phyloP scores from a whole-genome alignment of 805 yeast genomes.

The Torulaspora indica region DNA sequence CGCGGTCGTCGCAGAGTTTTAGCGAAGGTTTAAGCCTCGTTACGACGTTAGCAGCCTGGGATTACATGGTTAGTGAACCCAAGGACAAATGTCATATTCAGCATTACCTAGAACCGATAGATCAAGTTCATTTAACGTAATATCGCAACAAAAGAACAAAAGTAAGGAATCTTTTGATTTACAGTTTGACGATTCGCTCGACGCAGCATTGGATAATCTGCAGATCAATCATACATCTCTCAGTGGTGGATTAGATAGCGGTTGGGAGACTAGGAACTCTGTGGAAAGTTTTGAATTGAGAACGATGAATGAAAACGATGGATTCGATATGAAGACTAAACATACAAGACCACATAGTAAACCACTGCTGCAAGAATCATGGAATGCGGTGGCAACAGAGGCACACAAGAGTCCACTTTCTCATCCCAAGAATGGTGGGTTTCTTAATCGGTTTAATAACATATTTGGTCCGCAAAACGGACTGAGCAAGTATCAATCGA shows the following conservation, averaged over 20 bases:
- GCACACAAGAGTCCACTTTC: not conserved
- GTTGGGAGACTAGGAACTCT: conserved; percentile 28
- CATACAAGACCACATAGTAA: conserved; percentile 21
- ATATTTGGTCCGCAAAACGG: conserved; percentile 6
- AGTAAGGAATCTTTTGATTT: conserved; percentile 51
- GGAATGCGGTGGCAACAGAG: conserved; percentile 2
- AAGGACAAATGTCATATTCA: conserved; percentile 24
- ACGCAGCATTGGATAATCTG: conserved; percentile 55
- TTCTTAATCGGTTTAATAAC: conserved; percentile 5
- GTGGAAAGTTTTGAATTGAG: conserved; percentile 32
- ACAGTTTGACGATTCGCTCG: conserved; percentile 58
- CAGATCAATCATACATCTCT: conserved; percentile 39
- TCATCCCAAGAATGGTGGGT: not conserved
- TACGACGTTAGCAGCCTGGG: not conserved
- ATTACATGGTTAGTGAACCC: not conserved
- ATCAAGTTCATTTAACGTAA: conserved; percentile 9
- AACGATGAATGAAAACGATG: conserved; percentile 19
- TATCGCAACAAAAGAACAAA: conserved; percentile 11
- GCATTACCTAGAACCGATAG: conserved; percentile 21
- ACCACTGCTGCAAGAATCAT: conserved; percentile 16
- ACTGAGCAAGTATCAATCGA: conserved; percentile 11
- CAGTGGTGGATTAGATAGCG: conserved; percentile 33
- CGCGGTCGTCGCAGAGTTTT: not conserved
- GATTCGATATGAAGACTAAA: conserved; percentile 7
- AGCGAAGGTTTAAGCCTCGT: not conserved